Base-by-base conservation (phyloP, 192 early-diverging fungal species). In the Podochytrium sp. region DNA sequence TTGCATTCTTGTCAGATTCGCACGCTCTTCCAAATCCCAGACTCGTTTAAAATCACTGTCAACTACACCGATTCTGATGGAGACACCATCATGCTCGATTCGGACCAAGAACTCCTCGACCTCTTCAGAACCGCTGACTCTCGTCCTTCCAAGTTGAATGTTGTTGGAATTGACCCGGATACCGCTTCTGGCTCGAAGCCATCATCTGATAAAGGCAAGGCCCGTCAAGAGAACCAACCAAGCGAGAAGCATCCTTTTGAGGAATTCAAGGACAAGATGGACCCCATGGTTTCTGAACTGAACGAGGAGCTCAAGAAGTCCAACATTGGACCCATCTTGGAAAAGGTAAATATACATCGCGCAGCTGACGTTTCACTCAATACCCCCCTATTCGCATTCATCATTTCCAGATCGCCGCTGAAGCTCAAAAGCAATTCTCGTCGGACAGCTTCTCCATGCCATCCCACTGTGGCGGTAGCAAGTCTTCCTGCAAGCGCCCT, bases 81-180 rank as follows among this genome's bases (percentile, higher is more conserved):
- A 7, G 78, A 79, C 75, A 43, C 16, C 32, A 79, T 79, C 50
- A 35, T 60, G 18, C 34, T 79, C 32, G 75, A 79, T 62, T 75
- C 78, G 4, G 78, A 79, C 57, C 50, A 50, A 41, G 78, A 79
- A 57, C 55, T 79, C 12, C n/a, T 14, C 14, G 71, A 65, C 5
- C 43, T 74, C 2, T 38, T 71, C 33, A 49, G 27, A 14, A 30
- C 14, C 43, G 23, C 34, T 16, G 52, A 42, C 23, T 7, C 16
- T 25, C 49, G 35, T 30, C 50, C 66, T 35, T 20, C 40, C 32
- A 69, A 55, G 37, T 37, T 69, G 7, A 37, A 7, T 55, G 53
- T 69, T 30, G 20, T n/a, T 35, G 42, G n/a, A n/a, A 42, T 10
- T 16, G 10, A 10, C 23, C 30, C 52, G 7, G 30, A 20, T 55